Percentiles rank a stretch among this genome's conserved stretches.
Conservation (phyloP, 306 rosid species). For the Glycine latifolia region DNA sequence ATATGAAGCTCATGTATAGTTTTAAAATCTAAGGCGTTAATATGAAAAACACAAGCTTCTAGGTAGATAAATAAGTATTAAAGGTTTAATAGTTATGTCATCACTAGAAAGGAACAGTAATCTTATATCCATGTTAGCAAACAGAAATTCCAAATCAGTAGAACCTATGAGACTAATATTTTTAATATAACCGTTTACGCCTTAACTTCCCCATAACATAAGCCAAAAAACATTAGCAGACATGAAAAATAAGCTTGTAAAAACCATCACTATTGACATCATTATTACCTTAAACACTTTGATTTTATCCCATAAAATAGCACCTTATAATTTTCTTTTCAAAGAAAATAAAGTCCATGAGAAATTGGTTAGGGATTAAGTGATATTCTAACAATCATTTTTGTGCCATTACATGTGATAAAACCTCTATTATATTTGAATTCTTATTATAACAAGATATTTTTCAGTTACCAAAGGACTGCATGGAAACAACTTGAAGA, state of each 20-base stretch:
- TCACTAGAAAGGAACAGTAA: constrained; percentile 16
- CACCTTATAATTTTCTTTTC: not conserved
- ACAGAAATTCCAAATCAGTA: not conserved
- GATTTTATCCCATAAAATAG: too few relatives aligned
- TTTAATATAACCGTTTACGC: too few relatives aligned
- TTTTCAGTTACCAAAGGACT: not conserved
- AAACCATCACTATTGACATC: too few relatives aligned
- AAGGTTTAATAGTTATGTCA: too few relatives aligned
- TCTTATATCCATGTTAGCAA: not conserved
- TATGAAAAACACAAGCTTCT: not conserved
- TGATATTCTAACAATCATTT: not conserved
- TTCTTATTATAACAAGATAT: not conserved
- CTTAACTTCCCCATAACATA: too few relatives aligned
- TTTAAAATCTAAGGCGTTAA: constrained; percentile 15
- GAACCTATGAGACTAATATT: too few relatives aligned
- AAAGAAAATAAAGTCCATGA: not conserved
- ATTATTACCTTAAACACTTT: too few relatives aligned
- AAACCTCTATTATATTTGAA: not conserved
- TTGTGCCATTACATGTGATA: not conserved
- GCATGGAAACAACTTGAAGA: not conserved
- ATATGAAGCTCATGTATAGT: constrained; percentile 19
- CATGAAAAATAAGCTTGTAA: too few relatives aligned
- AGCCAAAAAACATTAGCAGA: too few relatives aligned
- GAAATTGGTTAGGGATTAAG: constrained; percentile 1
- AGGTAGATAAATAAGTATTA: too few relatives aligned